Base-by-base conservation (phyloP, 495 filamentous ascomycete genomes). In the Hypoxylon intermedium region DNA sequence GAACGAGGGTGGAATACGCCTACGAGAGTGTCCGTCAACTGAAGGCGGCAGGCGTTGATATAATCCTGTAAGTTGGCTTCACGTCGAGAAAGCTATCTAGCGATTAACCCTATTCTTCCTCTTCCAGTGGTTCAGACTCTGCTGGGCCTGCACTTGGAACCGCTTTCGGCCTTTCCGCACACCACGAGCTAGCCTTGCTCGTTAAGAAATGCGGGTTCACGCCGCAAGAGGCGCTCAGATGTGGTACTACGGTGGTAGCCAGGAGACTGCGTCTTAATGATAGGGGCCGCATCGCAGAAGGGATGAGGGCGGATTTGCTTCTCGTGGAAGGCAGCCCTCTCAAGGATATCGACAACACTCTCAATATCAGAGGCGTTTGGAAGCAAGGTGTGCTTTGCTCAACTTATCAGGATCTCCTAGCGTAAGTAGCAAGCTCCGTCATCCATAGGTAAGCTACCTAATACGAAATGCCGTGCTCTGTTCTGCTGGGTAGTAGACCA, bases 321-420 rank as follows among this genome's bases (percentile, higher is more conserved):
- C 63, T 76, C 30, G 45, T 76, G 6, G 45, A 67, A n/a, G 72
- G 58, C 1, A 57, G 75, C 60, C 71, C 74, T 4, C 46, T 67
- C 2, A 23, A 63, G 56, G 60, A 76, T 45, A 70, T 76, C 15
- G 59, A 63, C 33, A 23, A 36, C 11, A 63, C 59, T 19, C 47
- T 63, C 9, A 23, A 63, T 24, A 41, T 63, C 33, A 20, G 47
- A 7, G 59, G 59, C 19, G 59, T 63, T 2, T 63, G 59, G 59
- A 63, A 63, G 34, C 46, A 63, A 18, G 59, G 59, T 1, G 41
- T 5, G 0, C 59, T 63, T 26, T 52, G 40, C 16, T 63, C 59
- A 0, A 28, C 46, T 1, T 63, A 63, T 13, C 41, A 43, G 34
- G n/a, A 13, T 15, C 34, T 37, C 6, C 4, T 37, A 13, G 34